A percentile compares a stretch with the other conserved stretches of the same genome.
Evolutionary conservation across 106 monocot species (phyloP).

Genomic region (Dioscorea alata): DNA sequence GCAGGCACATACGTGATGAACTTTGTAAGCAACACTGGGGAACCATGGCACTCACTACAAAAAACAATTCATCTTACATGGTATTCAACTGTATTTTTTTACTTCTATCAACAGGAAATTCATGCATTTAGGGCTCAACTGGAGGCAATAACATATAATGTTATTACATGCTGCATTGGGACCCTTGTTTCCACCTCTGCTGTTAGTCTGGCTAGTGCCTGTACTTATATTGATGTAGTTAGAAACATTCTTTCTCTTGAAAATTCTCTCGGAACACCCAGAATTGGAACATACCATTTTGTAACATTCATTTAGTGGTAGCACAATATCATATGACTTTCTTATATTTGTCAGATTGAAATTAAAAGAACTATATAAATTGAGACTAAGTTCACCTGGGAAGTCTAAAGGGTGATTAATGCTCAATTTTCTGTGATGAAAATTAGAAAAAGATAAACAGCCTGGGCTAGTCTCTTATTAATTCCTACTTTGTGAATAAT

Average conservation of each 20-base stretch:
- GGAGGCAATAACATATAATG: constrained; percentile 38
- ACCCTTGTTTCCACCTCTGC: constrained; percentile 34
- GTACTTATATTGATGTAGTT: constrained; percentile 26
- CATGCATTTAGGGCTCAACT: constrained; percentile 38
- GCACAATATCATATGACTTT: too few relatives aligned
- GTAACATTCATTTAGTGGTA: too few relatives aligned
- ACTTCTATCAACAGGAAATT: constrained; percentile 27
- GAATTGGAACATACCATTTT: too few relatives aligned
- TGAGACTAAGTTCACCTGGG: too few relatives aligned
- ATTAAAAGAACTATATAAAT: too few relatives aligned
- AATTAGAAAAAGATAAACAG: too few relatives aligned
- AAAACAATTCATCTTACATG: not conserved
- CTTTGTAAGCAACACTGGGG: constrained; percentile 24
- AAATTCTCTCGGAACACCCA: too few relatives aligned
- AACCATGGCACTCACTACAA: constrained; percentile 38
- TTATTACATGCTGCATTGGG: constrained; percentile 39
- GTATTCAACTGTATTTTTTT: not conserved
- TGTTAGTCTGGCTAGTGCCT: constrained; percentile 26
- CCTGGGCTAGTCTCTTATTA: too few relatives aligned
- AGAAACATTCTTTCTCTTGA: not conserved
- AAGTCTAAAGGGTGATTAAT: too few relatives aligned
- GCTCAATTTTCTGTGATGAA: too few relatives aligned
- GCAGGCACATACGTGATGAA: constrained; percentile 44
- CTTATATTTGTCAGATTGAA: too few relatives aligned
- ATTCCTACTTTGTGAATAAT: too few relatives aligned